Percentiles rank a stretch among this genome's conserved stretches.
Conservation (phyloP, 2,329 filamentous ascomycete species). For the Aspergillus sp. region DNA sequence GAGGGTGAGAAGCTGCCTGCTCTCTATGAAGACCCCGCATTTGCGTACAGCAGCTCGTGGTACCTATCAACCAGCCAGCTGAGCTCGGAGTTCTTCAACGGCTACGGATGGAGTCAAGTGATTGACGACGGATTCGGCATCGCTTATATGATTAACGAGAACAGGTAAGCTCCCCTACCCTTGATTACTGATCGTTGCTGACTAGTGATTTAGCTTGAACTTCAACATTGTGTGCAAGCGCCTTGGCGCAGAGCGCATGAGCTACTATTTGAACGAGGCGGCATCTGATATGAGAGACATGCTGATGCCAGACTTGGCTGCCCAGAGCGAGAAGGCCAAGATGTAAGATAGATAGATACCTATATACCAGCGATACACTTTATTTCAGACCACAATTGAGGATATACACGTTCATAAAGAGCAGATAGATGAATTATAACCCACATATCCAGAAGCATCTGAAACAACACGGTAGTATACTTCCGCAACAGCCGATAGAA, state of each 20-base stretch:
- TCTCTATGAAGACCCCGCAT: slow-evolving; percentile 86
- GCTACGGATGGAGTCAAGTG: slow-evolving; percentile 98
- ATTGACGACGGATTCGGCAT: slow-evolving; percentile 95
- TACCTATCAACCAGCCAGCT: slow-evolving; percentile 86
- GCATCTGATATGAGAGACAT: slow-evolving; percentile 86
- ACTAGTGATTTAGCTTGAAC: slow-evolving; percentile 66
- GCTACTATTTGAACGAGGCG: slow-evolving; percentile 92
- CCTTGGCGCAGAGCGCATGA: slow-evolving; percentile 88
- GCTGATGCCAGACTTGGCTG: slow-evolving; percentile 69
- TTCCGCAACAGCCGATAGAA: no score
- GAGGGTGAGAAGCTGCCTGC: slow-evolving; percentile 78
- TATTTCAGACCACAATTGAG: no score
- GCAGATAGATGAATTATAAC: no score
- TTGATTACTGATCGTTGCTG: slow-evolving; percentile 13
- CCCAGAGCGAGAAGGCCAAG: slow-evolving; percentile 79
- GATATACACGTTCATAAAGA: no score
- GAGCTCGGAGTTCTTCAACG: slow-evolving; percentile 96
- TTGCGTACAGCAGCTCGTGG: slow-evolving; percentile 81
- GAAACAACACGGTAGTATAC: no score
- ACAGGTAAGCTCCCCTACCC: slow-evolving; percentile 61
- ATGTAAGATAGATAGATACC: slow-evolving; percentile 57
- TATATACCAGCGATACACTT: neutral
- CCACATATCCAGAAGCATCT: no score
- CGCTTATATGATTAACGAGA: slow-evolving; percentile 99
- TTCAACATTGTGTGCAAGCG: slow-evolving; percentile 98